Conservation (phyloP, 176 grass and related monocot genomes). For the Melocanna baccifera region DNA sequence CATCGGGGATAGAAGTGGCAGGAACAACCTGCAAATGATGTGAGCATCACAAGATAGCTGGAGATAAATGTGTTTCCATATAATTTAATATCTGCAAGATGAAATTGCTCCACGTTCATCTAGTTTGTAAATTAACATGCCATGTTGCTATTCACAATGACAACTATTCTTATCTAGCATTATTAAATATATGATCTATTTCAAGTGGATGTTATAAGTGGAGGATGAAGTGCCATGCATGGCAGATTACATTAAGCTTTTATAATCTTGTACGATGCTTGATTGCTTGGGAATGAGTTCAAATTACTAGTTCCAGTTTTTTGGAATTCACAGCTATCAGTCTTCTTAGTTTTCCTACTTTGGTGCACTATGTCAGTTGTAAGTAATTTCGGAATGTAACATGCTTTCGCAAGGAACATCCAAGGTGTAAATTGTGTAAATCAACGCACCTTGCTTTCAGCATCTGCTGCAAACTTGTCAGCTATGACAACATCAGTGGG, state of each 20-base stretch:
- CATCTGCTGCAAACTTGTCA: constrained; percentile 94
- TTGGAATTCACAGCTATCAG: neutral
- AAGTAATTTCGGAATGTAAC: neutral
- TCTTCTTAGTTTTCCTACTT: neutral
- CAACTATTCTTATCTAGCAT: neutral
- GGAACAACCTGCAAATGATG: constrained; percentile 57
- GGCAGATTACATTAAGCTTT: neutral
- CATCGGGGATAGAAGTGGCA: constrained; percentile 68
- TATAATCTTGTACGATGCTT: neutral
- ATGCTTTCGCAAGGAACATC: neutral
- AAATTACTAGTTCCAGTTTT: neutral
- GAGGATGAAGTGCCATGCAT: neutral
- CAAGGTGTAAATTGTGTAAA: neutral
- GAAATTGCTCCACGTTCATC: neutral
- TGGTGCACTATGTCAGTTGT: neutral
- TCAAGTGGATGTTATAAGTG: neutral
- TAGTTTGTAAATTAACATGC: neutral
- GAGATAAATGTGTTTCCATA: neutral
- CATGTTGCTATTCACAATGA: neutral
- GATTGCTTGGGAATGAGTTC: neutral
- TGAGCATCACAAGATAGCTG: neutral
- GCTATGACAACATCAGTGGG: constrained; percentile 76
- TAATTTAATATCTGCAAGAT: neutral
- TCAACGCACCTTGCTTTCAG: constrained; percentile 80
- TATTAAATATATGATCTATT: neutral